A percentile compares a stretch with the other conserved stretches of the same genome.
Conservation (phyloP, 768 basidiomycete species). For the Lentinus tigrinus region DNA sequence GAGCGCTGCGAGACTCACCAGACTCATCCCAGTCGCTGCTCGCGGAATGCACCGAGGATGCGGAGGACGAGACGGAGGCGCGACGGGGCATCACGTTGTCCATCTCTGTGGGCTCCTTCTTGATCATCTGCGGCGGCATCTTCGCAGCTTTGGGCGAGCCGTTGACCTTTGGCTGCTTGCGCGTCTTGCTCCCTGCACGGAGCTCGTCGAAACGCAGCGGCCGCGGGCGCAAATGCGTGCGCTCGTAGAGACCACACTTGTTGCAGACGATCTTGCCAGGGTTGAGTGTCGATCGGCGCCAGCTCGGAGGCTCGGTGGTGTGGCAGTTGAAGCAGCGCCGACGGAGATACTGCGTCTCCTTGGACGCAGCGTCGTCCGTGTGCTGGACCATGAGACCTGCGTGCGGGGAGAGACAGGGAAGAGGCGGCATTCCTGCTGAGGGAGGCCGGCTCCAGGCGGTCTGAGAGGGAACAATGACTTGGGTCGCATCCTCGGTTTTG, state of each 20-base stretch:
- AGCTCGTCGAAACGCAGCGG: constrained; percentile 87
- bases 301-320: constrained; percentile 86
- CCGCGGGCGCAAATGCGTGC: constrained; percentile 80
- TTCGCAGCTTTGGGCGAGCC: constrained; percentile 31
- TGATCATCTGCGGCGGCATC: constrained; percentile 42
- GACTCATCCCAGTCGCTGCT: constrained; percentile 84
- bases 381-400: constrained; percentile 72
- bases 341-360: constrained; percentile 89
- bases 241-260: constrained; percentile 90
- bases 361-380: constrained; percentile 87
- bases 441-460: constrained; percentile 45
- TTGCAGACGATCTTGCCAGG: constrained; percentile 94
- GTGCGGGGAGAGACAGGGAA: constrained; percentile 41
- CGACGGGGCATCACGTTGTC: constrained; percentile 46
- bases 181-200: constrained; percentile 80
- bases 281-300: constrained; percentile 86
- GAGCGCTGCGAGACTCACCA: constrained; percentile 43
- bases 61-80: constrained; percentile 63
- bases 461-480: constrained; percentile 66
- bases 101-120: constrained; percentile 56
- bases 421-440: constrained; percentile 30
- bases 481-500: constrained; percentile 64
- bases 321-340: constrained; percentile 90
- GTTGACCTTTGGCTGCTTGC: constrained; percentile 47
- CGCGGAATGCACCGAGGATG: constrained; percentile 51